Evolutionary conservation across 208 protist species (phyloP), one percentile per base, ranked within the genome.

Genomic region (Trypanosoma cruzi): DNA sequence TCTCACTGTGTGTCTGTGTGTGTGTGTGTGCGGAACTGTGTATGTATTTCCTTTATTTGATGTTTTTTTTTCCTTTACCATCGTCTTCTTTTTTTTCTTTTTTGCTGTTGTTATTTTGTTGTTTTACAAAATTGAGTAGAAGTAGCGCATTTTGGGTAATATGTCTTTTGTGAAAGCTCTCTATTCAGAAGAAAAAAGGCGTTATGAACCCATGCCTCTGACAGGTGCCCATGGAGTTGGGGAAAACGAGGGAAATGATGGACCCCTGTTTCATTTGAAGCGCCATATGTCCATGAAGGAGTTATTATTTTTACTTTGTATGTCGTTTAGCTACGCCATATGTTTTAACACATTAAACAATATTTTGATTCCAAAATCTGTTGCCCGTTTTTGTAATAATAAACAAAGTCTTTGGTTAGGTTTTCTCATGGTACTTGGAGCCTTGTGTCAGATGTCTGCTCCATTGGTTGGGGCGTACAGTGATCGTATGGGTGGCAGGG

Each of bases 311-410:
- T 58, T 80, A 20, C 77, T 80, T 54, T 57, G 70, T 10, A 60
- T 80, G 42, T 77, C 70, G 4, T 80, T 80, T 59, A 64, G 59
- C 42, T 81, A 75, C 40, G 77, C 55, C 11, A 29, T 82, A 5
- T 64, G 61, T 31, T 79, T 77, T 50, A 82, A 74, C 48, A 68
- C 66, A 7, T 31, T 82, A 8, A 55, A 36, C 18, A 79, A 52
- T 49, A 64, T 79, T 34, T 6, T 79, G 31, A 82, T 82, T 62
- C 71, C 77, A n/a, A 75, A 70, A 52, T 62, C 68, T 44, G 61
- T 82, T 54, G 46, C 55, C 46, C 71, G 77, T 31, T 37, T 82
- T 24, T 36, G 66, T 37, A 28, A 56, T 8, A 32, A 22, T 22
- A 57, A 20, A 24, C 71, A 82, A 52, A 65, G 58, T 53, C 18